Evolutionary conservation across 306 rosid species (phyloP), one percentile per base, ranked within the genome.

Genomic region (Macrotyloma uniflorum): DNA sequence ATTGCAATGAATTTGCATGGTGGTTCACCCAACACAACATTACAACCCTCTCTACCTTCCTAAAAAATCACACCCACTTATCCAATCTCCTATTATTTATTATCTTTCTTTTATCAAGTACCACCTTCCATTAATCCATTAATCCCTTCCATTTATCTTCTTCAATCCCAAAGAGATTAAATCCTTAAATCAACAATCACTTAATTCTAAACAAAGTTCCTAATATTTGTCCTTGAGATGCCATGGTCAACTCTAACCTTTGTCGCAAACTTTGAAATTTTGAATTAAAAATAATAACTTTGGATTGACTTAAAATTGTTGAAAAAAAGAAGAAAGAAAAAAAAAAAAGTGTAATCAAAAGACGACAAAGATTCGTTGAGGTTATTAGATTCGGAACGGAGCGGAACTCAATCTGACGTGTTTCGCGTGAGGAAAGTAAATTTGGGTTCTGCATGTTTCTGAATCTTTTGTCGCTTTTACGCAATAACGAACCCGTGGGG

Each of bases 371-470:
- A 62, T 62, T 62, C 5, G 68, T 33, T 16, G 68, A 33, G 24
- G 24, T 1, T 7, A 16, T 62, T 30, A 62, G 67, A 15, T 62
- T 62, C 11, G 8, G 64, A 57, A 10, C 19, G 19, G 11, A 14
- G n/a, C 63, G 35, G 6, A 13, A 57, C 33, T 14, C 19, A 18
- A 54, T 9, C 30, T 38, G 84, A 70, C 72, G 57, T 51, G 80
- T 74, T 71, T 68, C 84, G 47, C 86, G 84, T 85, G 86, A 82
- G 64, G 61, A 74, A 54, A 82, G 86, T 85, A 78, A 85, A 82
- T 82, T 80, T 58, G 10, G 55, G 75, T 6, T 20, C 78, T 40
- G 83, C 2, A 24, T 57, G 8, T 47, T 14, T 81, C 80, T 72
- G 78, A 24, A 61, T 67, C 67, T 22, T 26, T 14, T 53, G 71